Percentiles rank a stretch among this genome's conserved stretches.
Evolutionary conservation across 2,329 filamentous ascomycete species (phyloP).

Genomic region (Samsoniella hepiali): DNA sequence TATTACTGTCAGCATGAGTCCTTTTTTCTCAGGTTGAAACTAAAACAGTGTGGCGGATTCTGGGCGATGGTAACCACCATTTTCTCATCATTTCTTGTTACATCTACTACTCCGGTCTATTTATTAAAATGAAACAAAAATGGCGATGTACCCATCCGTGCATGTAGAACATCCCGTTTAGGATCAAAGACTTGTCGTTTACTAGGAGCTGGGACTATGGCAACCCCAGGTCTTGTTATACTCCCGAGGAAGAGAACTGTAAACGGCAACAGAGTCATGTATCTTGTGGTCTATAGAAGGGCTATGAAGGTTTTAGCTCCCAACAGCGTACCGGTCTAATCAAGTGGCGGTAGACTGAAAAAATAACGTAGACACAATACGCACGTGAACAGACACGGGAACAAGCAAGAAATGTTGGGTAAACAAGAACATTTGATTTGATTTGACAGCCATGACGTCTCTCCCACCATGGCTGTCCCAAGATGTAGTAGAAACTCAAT

Average conservation of each 20-base stretch:
- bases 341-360: neutral
- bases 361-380: neutral
- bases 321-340: neutral
- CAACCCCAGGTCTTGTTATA: too few relatives aligned
- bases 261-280: neutral
- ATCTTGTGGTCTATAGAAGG: neutral
- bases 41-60: neutral
- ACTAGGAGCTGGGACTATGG: too few relatives aligned
- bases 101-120: constrained; percentile 11
- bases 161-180: neutral
- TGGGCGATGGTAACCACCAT: neutral
- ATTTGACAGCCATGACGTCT: constrained; percentile 52
- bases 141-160: neutral
- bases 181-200: neutral
- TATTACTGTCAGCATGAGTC: neutral
- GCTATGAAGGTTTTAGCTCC: neutral
- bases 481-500: constrained; percentile 25
- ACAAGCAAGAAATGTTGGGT: neutral
- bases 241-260: too few relatives aligned
- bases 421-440: constrained; percentile 12
- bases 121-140: neutral
- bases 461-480: constrained; percentile 49
- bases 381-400: neutral
- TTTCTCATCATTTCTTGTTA: constrained; percentile 1
- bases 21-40: neutral